Conservation (phyloP, 2,329 filamentous ascomycete genomes). For the Botrytis pseudocinerea region DNA sequence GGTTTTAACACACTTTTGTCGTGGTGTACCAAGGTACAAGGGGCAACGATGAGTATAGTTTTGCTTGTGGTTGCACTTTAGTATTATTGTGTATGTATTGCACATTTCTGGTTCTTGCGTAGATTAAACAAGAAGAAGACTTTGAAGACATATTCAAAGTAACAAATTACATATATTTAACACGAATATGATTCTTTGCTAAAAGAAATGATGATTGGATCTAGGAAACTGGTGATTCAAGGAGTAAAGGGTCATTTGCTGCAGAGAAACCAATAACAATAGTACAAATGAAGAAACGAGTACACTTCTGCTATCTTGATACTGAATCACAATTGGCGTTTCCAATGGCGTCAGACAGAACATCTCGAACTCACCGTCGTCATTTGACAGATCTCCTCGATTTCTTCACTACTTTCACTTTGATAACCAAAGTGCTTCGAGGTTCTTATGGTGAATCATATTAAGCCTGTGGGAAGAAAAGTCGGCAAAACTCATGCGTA, state of each 20-base stretch:
- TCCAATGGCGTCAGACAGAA: background rate
- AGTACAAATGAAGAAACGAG: background rate
- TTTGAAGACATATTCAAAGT: background rate
- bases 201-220: conserved; percentile 6
- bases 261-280: background rate
- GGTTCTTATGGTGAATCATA: background rate
- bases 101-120: conserved; percentile 10
- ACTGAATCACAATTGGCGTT: conserved; percentile 2
- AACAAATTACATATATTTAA: background rate
- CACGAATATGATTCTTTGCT: conserved; percentile 4
- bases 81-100: conserved; percentile 12
- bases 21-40: background rate
- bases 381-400: background rate
- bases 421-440: background rate
- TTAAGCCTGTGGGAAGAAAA: background rate
- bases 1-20: background rate
- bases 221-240: conserved; percentile 6
- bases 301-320: background rate
- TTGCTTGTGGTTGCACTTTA: conserved; percentile 13
- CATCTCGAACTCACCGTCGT: background rate
- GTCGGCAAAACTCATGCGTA: background rate
- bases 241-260: conserved; percentile 8
- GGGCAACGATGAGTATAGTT: conserved; percentile 3
- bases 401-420: background rate
- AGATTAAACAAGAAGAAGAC: background rate